Evolutionary conservation across 2,329 filamentous ascomycete species (phyloP).

Genomic region (Trichothecium roseum): DNA sequence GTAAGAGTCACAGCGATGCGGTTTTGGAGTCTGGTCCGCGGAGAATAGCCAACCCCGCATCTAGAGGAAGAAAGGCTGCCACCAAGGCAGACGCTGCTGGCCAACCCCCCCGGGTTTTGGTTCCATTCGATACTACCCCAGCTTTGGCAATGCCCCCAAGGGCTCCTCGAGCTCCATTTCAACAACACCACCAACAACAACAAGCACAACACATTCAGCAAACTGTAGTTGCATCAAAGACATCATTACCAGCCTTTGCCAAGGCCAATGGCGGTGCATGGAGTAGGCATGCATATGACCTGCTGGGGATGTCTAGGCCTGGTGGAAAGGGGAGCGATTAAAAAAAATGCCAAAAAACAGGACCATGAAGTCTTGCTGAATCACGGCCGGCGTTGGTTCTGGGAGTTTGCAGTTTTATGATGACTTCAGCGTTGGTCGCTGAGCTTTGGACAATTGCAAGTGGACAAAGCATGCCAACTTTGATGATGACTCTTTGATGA

Average conservation of each 20-base stretch:
- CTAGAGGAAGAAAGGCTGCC: constrained; percentile 42
- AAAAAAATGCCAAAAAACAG: no score
- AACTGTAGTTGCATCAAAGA: background rate
- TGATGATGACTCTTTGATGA: background rate
- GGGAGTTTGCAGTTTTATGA: no score
- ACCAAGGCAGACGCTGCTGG: constrained; percentile 40
- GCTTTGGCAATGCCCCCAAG: constrained; percentile 4
- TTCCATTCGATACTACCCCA: constrained; percentile 21
- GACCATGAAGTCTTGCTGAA: no score
- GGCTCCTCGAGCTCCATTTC: background rate
- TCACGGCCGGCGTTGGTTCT: no score
- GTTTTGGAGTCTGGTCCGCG: constrained; percentile 1
- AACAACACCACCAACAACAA: background rate
- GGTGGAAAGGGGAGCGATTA: no score
- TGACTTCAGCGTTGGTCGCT: no score
- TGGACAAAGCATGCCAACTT: no score
- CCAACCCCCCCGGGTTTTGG: constrained; percentile 30
- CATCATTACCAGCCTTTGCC: constrained; percentile 29
- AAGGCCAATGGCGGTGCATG: constrained; percentile 51
- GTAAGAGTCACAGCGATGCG: no score
- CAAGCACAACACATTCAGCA: background rate
- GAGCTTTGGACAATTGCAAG: no score
- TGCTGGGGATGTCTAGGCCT: constrained; percentile 52
- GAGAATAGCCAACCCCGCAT: constrained; percentile 35
- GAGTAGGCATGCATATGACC: constrained; percentile 58